These are phyloP conservation scores for Alternaria brassicicola DNA, from an alignment of 2,329 filamentous ascomycete genomes.

Conservation along the genomic window DNA sequence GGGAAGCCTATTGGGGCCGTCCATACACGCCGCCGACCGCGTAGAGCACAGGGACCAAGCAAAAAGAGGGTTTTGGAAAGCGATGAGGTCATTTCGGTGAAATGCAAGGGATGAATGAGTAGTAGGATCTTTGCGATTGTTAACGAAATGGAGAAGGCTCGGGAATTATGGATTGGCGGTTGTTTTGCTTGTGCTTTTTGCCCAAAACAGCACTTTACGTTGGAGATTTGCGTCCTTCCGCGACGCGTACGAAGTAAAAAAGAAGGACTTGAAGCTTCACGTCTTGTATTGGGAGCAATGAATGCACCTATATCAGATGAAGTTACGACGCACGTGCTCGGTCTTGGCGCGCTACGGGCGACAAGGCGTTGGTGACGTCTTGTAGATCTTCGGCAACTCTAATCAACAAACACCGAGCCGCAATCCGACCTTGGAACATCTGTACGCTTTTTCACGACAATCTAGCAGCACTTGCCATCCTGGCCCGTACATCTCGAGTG, in stretches of 20 bases:
- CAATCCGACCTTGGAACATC: neutral
- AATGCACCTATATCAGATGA: neutral
- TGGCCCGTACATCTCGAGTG: neutral
- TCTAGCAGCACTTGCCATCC: neutral
- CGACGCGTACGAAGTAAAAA: neutral
- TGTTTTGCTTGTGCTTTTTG: neutral
- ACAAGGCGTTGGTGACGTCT: constrained; percentile 20
- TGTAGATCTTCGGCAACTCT: constrained; percentile 22
- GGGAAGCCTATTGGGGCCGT: neutral
- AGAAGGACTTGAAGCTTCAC: neutral
- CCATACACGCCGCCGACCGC: neutral
- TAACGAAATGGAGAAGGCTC: neutral
- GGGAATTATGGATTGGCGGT: neutral
- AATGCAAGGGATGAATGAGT: too few species aligned
- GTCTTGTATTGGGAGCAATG: neutral
- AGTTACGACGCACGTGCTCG: constrained; percentile 9
- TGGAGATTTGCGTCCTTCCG: neutral
- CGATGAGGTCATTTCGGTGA: neutral
- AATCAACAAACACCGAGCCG: constrained; percentile 25
- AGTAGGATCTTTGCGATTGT: neutral
- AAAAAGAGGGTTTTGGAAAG: neutral
- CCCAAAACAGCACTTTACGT: neutral
- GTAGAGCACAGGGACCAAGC: neutral
- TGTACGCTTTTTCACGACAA: neutral
- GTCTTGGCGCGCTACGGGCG: constrained; percentile 21